Percentiles rank a stretch among this genome's conserved stretches.
These are phyloP conservation scores for Cryptococcus sp. DNA, from an alignment of 1,284 basidiomycete genomes.

Conservation along the genomic window DNA sequence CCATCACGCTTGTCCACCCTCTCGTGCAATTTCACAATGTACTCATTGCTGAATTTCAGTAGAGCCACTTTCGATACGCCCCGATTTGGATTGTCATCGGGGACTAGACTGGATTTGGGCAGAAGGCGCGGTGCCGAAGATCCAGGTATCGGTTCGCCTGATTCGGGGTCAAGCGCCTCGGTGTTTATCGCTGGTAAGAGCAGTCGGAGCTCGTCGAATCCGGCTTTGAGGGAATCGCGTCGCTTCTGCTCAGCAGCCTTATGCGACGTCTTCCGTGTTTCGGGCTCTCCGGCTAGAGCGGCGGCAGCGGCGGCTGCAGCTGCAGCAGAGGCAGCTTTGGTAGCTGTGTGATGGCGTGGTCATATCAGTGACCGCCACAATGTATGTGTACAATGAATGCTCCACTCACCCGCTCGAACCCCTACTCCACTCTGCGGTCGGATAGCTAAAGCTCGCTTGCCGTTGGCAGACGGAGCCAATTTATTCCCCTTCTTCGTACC, in stretches of 20 bases:
- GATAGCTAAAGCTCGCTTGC: conserved; percentile 43
- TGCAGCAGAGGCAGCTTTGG: conserved; percentile 33
- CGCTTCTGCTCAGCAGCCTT: conserved; percentile 97
- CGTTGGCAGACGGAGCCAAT: conserved; percentile 18
- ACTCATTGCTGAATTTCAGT: conserved; percentile 85
- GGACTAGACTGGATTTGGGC: conserved; percentile 67
- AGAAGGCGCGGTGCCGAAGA: conserved; percentile 81
- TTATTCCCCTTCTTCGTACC: neutral
- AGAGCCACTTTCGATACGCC: conserved; percentile 94
- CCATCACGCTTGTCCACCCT: conserved; percentile 79
- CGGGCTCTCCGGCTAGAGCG: conserved; percentile 35
- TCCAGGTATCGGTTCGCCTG: conserved; percentile 71
- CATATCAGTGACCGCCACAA: neutral
- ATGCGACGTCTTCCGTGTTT: conserved; percentile 75
- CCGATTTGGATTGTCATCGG: conserved; percentile 84
- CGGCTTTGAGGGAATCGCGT: conserved; percentile 90
- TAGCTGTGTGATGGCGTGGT: conserved; percentile 17
- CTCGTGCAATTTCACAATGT: conserved; percentile 71
- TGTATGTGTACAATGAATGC: neutral
- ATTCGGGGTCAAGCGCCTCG: conserved; percentile 68
- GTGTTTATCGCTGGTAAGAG: conserved; percentile 78
- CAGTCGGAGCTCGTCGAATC: conserved; percentile 88
- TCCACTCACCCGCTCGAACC: conserved; percentile 33
- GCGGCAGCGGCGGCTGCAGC: conserved; percentile 34
- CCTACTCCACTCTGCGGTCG: conserved; percentile 37